Evolutionary conservation across 2,329 filamentous ascomycete species (phyloP).

Genomic region (Ophiocordyceps unilateralis): DNA sequence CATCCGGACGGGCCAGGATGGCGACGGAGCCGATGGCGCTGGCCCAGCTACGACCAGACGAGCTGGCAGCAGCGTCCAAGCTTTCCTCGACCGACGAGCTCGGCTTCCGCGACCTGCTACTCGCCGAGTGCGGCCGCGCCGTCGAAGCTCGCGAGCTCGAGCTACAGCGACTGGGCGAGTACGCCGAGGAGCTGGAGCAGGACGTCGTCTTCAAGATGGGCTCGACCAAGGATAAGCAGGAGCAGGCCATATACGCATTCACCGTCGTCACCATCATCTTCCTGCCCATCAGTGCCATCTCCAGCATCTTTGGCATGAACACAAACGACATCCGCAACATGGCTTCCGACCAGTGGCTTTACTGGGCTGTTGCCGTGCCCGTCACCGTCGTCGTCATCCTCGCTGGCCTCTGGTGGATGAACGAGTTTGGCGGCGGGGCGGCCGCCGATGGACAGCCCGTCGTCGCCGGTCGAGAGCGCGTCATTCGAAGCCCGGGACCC

Average conservation of each 20-base stretch:
- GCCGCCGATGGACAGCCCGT: background rate
- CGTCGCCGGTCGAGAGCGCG: background rate
- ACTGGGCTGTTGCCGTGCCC: slow-evolving; percentile 30
- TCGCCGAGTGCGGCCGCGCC: slow-evolving; percentile 19
- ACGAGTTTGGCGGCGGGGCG: slow-evolving; percentile 20
- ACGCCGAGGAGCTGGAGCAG: slow-evolving; percentile 13
- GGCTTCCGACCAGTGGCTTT: slow-evolving; percentile 28
- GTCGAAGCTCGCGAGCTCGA: slow-evolving; percentile 20
- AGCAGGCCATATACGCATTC: slow-evolving; percentile 30
- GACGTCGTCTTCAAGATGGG: slow-evolving; percentile 18
- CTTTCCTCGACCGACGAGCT: slow-evolving; percentile 19
- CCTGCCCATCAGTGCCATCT: slow-evolving; percentile 26
- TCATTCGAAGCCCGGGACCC: background rate
- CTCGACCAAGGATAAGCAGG: slow-evolving; percentile 25
- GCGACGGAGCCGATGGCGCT: background rate
- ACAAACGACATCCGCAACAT: slow-evolving; percentile 31
- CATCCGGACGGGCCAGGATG: background rate
- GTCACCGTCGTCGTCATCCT: slow-evolving; percentile 24
- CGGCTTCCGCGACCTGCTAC: slow-evolving; percentile 20
- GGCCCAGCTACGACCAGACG: slow-evolving; percentile 2
- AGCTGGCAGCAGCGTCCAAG: slow-evolving; percentile 13
- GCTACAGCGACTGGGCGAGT: slow-evolving; percentile 13
- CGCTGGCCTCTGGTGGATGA: slow-evolving; percentile 23
- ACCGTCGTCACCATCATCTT: slow-evolving; percentile 32
- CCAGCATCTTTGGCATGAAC: slow-evolving; percentile 36